Evolutionary conservation across 768 basidiomycete species (phyloP).

Genomic region (Fistulinella prunicolor): DNA sequence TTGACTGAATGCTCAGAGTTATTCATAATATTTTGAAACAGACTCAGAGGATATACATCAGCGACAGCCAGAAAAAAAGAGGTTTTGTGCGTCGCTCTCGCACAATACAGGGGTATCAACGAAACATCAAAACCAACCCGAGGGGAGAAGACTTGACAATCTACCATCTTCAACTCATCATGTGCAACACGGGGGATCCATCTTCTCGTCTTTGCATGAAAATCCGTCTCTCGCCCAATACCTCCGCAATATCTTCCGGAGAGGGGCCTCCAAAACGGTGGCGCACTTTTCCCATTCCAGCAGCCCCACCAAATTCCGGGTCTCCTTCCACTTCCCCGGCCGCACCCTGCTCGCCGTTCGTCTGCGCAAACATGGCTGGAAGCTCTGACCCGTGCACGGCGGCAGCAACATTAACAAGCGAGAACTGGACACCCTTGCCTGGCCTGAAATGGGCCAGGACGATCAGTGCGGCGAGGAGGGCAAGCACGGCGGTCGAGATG

Average conservation of each 20-base stretch:
- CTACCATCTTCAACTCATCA: slow-evolving; percentile 12
- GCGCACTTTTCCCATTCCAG: too few species aligned
- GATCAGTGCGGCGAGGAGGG: slow-evolving; percentile 19
- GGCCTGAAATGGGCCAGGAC: slow-evolving; percentile 22
- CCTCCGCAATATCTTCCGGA: slow-evolving; percentile 1
- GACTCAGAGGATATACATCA: too few species aligned
- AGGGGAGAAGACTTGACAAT: too few species aligned
- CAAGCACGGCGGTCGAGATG: slow-evolving; percentile 23
- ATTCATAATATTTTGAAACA: too few species aligned
- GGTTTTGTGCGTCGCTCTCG: too few species aligned
- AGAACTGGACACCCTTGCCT: slow-evolving; percentile 22
- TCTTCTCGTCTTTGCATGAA: slow-evolving; percentile 17
- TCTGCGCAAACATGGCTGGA: slow-evolving; percentile 9
- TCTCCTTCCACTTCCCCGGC: too few species aligned
- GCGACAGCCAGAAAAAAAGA: too few species aligned
- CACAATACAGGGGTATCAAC: too few species aligned
- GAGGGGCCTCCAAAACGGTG: neutral
- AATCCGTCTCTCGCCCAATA: slow-evolving; percentile 8
- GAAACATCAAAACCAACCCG: too few species aligned
- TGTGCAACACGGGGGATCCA: slow-evolving; percentile 19
- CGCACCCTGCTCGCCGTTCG: too few species aligned
- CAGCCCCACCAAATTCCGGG: too few species aligned
- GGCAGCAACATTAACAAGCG: slow-evolving; percentile 20
- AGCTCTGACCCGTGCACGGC: slow-evolving; percentile 26
- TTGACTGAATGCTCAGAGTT: too few species aligned